phyloP scores from a whole-genome alignment of 768 basidiomycete genomes.

The Paxillus ammoniavirescens region DNA sequence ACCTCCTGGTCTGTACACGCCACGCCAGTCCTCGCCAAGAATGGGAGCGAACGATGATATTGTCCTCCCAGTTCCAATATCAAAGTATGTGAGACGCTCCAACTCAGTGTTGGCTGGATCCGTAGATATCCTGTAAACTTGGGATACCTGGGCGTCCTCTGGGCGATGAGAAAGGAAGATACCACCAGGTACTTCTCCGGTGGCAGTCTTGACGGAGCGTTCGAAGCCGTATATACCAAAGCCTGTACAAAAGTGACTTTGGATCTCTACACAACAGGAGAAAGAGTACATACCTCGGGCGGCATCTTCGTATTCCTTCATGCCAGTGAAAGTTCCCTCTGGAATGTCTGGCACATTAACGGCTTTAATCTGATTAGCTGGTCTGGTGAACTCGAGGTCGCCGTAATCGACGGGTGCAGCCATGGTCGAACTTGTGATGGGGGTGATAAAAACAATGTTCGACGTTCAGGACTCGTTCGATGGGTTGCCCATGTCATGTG shows the following conservation, averaged over 20 bases:
- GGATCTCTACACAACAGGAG: not conserved
- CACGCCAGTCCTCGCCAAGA: slow-evolving; percentile 41
- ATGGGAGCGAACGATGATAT: slow-evolving; percentile 33
- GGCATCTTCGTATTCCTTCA: slow-evolving; percentile 40
- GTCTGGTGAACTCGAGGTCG: slow-evolving; percentile 34
- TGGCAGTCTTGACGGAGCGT: slow-evolving; percentile 10
- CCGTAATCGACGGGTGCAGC: slow-evolving; percentile 25
- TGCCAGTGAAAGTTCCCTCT: slow-evolving; percentile 31
- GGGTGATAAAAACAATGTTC: not conserved
- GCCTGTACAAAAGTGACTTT: slow-evolving; percentile 12
- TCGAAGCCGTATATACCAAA: slow-evolving; percentile 30
- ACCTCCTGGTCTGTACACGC: slow-evolving; percentile 35
- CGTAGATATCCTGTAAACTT: slow-evolving; percentile 35
- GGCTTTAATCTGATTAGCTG: slow-evolving; percentile 38
- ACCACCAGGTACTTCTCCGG: slow-evolving; percentile 13
- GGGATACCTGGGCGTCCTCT: slow-evolving; percentile 36
- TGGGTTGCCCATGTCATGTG: not conserved
- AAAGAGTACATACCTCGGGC: slow-evolving; percentile 26
- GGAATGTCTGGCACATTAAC: slow-evolving; percentile 35
- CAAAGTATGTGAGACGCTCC: slow-evolving; percentile 39
- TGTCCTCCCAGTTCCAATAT: slow-evolving; percentile 37
- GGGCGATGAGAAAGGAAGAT: slow-evolving; percentile 40
- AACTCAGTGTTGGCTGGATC: slow-evolving; percentile 25
- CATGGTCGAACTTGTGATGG: slow-evolving; percentile 14
- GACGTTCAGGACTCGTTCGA: not conserved